Evolutionary conservation across 163 green algal species (phyloP), one percentile per base, ranked within the genome.

Genomic region (Coccomyxa subellipsoidea): DNA sequence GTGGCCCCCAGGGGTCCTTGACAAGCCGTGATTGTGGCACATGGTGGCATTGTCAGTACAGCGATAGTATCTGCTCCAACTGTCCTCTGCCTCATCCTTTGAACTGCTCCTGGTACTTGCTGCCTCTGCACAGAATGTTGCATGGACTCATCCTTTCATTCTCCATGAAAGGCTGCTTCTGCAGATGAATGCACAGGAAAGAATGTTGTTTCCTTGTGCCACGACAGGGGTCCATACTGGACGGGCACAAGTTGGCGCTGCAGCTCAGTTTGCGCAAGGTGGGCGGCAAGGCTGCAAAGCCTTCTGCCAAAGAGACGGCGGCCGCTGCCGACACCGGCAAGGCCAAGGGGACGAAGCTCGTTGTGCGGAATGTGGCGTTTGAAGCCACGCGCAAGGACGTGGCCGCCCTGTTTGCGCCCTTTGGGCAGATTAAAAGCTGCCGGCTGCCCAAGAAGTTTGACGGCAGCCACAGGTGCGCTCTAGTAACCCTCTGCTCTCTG

Each of bases 371-470:
- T 88, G 88, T 99, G 73, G 95, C 96, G 0, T 99, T 99, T 84
- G 95, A 99, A 85, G 95, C 96, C 0, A 98, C 95, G 9, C 86
- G 91, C 78, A 94, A 94, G 80, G 97, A 99, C 82, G 76, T 99
- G 9, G 85, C 92, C 84, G 89, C 91, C 21, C 88, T 99, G 27
- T 98, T 99, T 84, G 87, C 85, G 2, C 92, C 96, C 5, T 99
- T 99, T 88, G 96, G 97, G 0, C 90, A 96, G 79, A 82, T 99
- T 76, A 98, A 99, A 87, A 94, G 81, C 69, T 94, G 94, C 85
- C 91, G 96, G 71, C 85, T 99, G 82, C 97, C 97, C 15, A 95
- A 96, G 81, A 99, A 99, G 89, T 98, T 98, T 86, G 96, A 99
- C 85, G 96, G 96, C 82, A 90, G 69, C n/a, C 96, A 98, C 88